Evolutionary conservation across 163 green algal species (phyloP), one percentile per base, ranked within the genome.

Genomic region (Smithsoniella earleae): DNA sequence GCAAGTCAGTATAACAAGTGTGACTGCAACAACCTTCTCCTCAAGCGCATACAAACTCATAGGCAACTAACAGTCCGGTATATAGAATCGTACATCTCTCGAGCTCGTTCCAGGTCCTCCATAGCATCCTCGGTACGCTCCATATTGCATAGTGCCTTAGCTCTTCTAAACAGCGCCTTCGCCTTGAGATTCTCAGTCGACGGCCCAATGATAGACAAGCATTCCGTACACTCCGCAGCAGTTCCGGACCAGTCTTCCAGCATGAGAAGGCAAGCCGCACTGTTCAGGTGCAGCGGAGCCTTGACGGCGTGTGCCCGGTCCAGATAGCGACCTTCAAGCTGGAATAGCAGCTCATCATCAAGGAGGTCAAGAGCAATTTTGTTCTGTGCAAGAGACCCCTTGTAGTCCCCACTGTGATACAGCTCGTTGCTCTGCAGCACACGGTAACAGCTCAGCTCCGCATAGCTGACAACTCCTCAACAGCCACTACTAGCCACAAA

Each of bases 261-360:
- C 62, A 85, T 81, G 2, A 95, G 75, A 75, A 90, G 81, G 33
- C 75, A 82, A 2, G 76, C 76, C 4, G 86, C 80, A 46, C 85
- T 82, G 75, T 92, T 92, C 34, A 89, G 80, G 46, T 87, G 82
- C 28, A 85, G 28, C 3, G 80, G 83, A 28, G 82, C 6, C 49
- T 81, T 83, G 13, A 88, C 75, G 0, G 66, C 76, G 33, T 82
- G 63, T 0, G 83, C 82, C 66, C 84, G 78, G 28, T 88, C 77
- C 37, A 85, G 66, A 77, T 92, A 82, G 8, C 66, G 66, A 3
- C 85, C 89, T 30, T 91, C 76, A 72, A 95, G 80, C 82, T 96
- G 89, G 33, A 93, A 82, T 75, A 96, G 74, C 30, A 95, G 84
- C 77, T 96, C 89, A 66, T 92, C 84, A 58, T 93, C 83, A 63